Percentiles rank a stretch among this genome's conserved stretches.
Evolutionary conservation across 768 basidiomycete species (phyloP).

Genomic region (Tricholoma flavovirens): DNA sequence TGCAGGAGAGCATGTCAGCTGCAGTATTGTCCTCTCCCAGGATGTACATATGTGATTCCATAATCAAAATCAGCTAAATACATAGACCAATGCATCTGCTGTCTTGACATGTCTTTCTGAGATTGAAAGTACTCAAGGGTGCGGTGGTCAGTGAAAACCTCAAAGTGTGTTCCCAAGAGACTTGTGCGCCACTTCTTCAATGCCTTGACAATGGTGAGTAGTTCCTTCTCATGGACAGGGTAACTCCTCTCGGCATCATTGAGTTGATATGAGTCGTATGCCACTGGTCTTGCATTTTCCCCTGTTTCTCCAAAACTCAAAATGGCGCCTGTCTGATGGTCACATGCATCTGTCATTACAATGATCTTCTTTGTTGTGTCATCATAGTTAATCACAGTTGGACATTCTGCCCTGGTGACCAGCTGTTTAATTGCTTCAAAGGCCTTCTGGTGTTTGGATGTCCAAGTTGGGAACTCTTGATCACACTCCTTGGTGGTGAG

Average conservation of each 20-base stretch:
- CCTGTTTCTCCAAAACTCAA: constrained; percentile 22
- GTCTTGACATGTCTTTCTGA: constrained; percentile 12
- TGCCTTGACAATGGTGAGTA: constrained; percentile 25
- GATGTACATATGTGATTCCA: constrained; percentile 26
- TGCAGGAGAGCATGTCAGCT: constrained; percentile 28
- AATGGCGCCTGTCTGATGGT: constrained; percentile 19
- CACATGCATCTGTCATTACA: constrained; percentile 22
- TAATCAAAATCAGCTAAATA: constrained; percentile 31
- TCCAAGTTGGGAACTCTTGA: constrained; percentile 23
- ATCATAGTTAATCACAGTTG: constrained; percentile 24
- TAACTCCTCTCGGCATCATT: constrained; percentile 23
- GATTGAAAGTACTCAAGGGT: constrained; percentile 25
- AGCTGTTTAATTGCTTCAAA: constrained; percentile 24
- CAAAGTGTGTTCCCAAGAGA: constrained; percentile 12
- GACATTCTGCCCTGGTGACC: constrained; percentile 16
- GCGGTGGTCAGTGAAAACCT: constrained; percentile 27
- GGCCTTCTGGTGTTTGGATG: constrained; percentile 12
- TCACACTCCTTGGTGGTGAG: not conserved
- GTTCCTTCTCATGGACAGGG: constrained; percentile 27
- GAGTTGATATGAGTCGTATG: constrained; percentile 18
- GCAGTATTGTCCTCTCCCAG: constrained; percentile 26
- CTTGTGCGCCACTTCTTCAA: constrained; percentile 18
- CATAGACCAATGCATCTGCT: constrained; percentile 28
- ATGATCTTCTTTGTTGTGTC: constrained; percentile 19
- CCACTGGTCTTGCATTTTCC: constrained; percentile 24